These are phyloP conservation scores for Ganoderma leucocontextum DNA, from an alignment of 1,284 basidiomycete species.

Conservation along the genomic window DNA sequence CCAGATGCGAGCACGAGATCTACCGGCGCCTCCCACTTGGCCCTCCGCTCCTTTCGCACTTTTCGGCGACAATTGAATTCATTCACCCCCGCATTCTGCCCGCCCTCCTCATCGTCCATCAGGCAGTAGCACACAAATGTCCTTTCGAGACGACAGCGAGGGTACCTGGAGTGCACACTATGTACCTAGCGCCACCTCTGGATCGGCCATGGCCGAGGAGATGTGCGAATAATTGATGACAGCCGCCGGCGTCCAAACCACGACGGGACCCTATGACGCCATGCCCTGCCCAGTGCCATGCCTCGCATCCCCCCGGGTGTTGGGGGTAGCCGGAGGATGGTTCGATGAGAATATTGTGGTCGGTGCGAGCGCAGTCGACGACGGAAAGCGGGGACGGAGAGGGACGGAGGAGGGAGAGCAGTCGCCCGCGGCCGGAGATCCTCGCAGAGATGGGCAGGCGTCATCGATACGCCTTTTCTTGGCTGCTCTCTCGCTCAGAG, in stretches of 20 bases:
- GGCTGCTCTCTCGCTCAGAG: neutral
- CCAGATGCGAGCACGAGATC: neutral
- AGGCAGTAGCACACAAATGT: neutral
- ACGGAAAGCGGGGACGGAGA: neutral
- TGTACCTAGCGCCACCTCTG: neutral
- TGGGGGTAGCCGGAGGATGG: neutral
- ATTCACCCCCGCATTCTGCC: neutral
- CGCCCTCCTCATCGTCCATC: neutral
- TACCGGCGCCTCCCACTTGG: slow-evolving; percentile 2
- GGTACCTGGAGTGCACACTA: too few relatives aligned
- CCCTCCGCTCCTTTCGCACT: slow-evolving; percentile 29
- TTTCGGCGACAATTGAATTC: neutral
- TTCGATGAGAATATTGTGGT: neutral
- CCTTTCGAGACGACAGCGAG: too few relatives aligned
- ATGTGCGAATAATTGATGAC: neutral
- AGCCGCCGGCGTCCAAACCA: neutral
- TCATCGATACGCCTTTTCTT: slow-evolving; percentile 25
- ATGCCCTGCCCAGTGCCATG: neutral
- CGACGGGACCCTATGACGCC: neutral
- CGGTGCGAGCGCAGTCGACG: neutral
- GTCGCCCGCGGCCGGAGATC: neutral
- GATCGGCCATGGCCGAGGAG: neutral
- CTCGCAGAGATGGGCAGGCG: slow-evolving; percentile 13
- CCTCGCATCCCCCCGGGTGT: neutral
- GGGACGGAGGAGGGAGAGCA: neutral